Evolutionary conservation across 805 yeast genomes (phyloP), one percentile per base, ranked within the genome.

Genomic region (Barnettozyma siamensis): DNA sequence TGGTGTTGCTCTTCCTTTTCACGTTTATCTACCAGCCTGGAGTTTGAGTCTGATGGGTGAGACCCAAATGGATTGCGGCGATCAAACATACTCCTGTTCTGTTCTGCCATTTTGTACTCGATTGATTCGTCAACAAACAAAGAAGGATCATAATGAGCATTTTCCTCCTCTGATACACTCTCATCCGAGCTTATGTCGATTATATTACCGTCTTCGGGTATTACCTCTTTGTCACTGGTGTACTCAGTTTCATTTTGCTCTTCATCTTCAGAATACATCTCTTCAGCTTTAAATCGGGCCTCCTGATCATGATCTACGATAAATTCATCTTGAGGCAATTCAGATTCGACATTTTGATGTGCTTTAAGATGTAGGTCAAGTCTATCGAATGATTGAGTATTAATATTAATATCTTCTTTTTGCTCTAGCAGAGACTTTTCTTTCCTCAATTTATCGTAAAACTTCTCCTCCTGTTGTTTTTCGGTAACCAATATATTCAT

Each of bases 401-500:
- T 37, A 16, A 57, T 45, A 12, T 46, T 37, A 16, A 40, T 43
- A 27, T 48, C 48, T 33, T 49, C 42, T 38, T 51, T 53, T 43
- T 55, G 48, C 47, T 59, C 50, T 16, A 48, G 28, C 7, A 41
- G 40, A 17, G 40, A 31, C 20, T 40, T 49, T 28, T 70, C 74
- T 11, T 49, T 44, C 29, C 61, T 60, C 10, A 71, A 38, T 26
- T 60, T 57, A 11, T 61, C 59, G 32, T 66, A 63, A 40, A 69
- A 65, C 26, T 43, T 38, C 31, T 54, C 53, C 41, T 71, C 75
- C 31, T 70, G 67, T 16, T 48, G 46, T 27, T 57, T 57, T 8
- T 65, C 63, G 20, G 60, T 48, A 13, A 50, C 47, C 12, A 66
- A 45, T 11, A 62, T 57, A 7, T 50, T 48, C 26, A 57, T 44